Percentiles rank a stretch among this genome's conserved stretches.
Evolutionary conservation across 495 filamentous ascomycete species (phyloP).

Genomic region (Penicillium pancosmium): DNA sequence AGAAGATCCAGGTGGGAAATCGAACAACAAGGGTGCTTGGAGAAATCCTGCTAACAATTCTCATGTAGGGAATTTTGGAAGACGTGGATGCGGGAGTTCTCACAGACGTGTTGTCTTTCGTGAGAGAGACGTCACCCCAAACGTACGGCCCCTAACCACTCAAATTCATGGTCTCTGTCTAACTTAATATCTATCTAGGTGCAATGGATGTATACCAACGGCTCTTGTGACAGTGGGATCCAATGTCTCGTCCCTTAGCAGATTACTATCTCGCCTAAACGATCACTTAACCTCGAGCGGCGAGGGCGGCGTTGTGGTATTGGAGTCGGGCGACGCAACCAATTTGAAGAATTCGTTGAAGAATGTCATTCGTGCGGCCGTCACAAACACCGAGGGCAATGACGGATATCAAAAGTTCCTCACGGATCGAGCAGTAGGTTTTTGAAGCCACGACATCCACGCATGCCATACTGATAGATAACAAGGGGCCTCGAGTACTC

Average conservation of each 20-base stretch:
- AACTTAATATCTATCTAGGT: slow-evolving; percentile 35
- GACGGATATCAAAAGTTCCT: slow-evolving; percentile 47
- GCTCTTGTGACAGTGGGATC: slow-evolving; percentile 83
- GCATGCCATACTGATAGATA: slow-evolving; percentile 17
- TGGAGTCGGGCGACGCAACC: slow-evolving; percentile 75
- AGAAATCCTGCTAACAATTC: slow-evolving; percentile 17
- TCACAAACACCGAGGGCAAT: slow-evolving; percentile 57
- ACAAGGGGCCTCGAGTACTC: slow-evolving; percentile 70
- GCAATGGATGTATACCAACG: slow-evolving; percentile 65
- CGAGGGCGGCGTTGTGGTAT: slow-evolving; percentile 61
- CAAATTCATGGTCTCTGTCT: neutral
- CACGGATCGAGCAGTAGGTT: slow-evolving; percentile 56
- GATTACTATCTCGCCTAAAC: slow-evolving; percentile 69
- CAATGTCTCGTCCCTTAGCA: slow-evolving; percentile 77
- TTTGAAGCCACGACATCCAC: slow-evolving; percentile 1
- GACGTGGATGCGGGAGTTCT: slow-evolving; percentile 60
- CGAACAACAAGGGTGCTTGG: neutral
- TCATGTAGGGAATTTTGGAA: slow-evolving; percentile 36
- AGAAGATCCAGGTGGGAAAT: slow-evolving; percentile 65
- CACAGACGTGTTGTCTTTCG: slow-evolving; percentile 67
- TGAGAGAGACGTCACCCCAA: slow-evolving; percentile 52
- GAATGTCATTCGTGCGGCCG: slow-evolving; percentile 73
- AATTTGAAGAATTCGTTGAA: slow-evolving; percentile 85
- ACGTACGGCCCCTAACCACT: slow-evolving; percentile 32
- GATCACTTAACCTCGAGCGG: slow-evolving; percentile 49